These are phyloP conservation scores for Besnoitia besnoiti DNA, from an alignment of 169 alveolate genomes.

Conservation along the genomic window DNA sequence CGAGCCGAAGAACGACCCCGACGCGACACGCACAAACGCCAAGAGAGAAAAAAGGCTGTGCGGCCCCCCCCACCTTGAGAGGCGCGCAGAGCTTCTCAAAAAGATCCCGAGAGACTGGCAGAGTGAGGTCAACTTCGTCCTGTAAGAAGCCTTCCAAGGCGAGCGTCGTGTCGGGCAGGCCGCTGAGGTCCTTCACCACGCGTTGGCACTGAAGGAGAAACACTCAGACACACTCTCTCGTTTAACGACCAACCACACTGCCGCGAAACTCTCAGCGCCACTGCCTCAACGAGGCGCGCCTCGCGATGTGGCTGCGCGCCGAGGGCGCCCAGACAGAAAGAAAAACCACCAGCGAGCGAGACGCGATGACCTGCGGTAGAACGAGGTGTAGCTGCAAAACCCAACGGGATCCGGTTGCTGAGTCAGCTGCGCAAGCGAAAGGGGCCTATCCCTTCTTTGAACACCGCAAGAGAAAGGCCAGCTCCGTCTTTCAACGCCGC, in stretches of 20 bases:
- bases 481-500: too few relatives aligned
- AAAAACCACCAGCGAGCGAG: too few relatives aligned
- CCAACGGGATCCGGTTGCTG: too few relatives aligned
- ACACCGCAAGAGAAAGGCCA: not conserved
- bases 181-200: constrained; percentile 29
- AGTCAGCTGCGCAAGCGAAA: too few relatives aligned
- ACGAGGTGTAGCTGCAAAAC: too few relatives aligned
- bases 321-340: too few relatives aligned
- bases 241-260: too few relatives aligned
- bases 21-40: not conserved
- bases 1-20: not conserved
- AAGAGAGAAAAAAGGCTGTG: not conserved
- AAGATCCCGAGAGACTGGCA: not conserved
- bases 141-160: constrained; percentile 36
- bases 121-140: not conserved
- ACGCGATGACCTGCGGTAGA: too few relatives aligned
- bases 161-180: constrained; percentile 21
- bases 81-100: constrained; percentile 44
- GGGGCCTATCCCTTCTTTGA: not conserved
- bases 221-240: too few relatives aligned
- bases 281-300: too few relatives aligned
- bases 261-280: too few relatives aligned
- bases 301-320: too few relatives aligned
- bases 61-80: constrained; percentile 1
- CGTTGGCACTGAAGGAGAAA: constrained; percentile 18